Percentiles rank a stretch among this genome's conserved stretches.
Conservation (phyloP, 345 rosid species). For the Pistacia integerrima region DNA sequence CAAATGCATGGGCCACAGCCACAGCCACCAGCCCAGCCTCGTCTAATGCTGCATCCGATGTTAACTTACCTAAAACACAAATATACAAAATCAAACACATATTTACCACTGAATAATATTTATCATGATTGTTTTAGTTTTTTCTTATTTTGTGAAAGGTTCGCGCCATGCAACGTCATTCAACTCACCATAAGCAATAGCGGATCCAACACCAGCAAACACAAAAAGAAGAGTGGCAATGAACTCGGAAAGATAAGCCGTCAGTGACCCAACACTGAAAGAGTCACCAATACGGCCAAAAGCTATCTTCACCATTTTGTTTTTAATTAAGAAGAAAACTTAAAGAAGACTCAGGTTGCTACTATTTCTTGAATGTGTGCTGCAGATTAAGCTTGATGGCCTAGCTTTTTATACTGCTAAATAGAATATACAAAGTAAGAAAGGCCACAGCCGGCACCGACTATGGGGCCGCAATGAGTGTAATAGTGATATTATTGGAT, state of each 20-base stretch:
- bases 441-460: constrained; percentile 47
- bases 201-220: constrained; percentile 96
- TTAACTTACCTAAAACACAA: constrained; percentile 50
- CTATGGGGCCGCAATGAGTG: constrained; percentile 36
- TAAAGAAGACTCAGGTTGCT: not conserved
- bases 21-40: constrained; percentile 85
- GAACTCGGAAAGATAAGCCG: constrained; percentile 77
- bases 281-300: constrained; percentile 79
- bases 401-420: constrained; percentile 10
- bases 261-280: constrained; percentile 65
- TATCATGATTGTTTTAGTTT: too few species aligned
- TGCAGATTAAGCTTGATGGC: not conserved
- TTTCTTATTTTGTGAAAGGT: not conserved
- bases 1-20: constrained; percentile 82
- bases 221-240: constrained; percentile 91
- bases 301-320: constrained; percentile 71
- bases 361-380: not conserved
- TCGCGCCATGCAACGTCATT: not conserved
- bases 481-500: constrained; percentile 23
- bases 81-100: not conserved
- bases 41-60: constrained; percentile 69
- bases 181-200: constrained; percentile 60
- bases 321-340: not conserved
- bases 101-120: too few species aligned
- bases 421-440: not conserved